Percentiles rank a stretch among this genome's conserved stretches.
phyloP scores from a whole-genome alignment of 345 rosid species.

The Populus davidiana region DNA sequence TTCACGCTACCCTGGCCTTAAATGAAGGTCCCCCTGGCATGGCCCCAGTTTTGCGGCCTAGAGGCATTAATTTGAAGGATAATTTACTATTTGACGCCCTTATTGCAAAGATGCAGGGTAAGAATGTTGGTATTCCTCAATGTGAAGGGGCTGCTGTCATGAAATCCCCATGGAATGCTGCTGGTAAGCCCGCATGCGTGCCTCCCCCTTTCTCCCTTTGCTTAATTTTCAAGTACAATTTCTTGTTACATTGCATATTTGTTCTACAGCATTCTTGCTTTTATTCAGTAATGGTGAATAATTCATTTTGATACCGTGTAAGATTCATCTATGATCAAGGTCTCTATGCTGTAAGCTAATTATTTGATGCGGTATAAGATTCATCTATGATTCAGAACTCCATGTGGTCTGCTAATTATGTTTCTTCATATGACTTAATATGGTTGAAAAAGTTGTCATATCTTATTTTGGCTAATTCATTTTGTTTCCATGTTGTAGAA shows the following conservation, averaged over 20 bases:
- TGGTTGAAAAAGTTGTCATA: not conserved
- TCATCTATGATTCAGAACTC: not conserved
- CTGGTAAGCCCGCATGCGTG: slow-evolving; percentile 40
- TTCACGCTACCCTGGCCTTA: slow-evolving; percentile 61
- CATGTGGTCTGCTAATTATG: not conserved
- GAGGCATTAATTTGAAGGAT: slow-evolving; percentile 75
- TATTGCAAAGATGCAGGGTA: slow-evolving; percentile 60
- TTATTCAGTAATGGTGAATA: not conserved
- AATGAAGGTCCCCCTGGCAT: slow-evolving; percentile 63
- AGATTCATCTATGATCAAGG: not conserved
- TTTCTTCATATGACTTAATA: not conserved
- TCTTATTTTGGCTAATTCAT: slow-evolving; percentile 8
- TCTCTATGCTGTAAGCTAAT: not conserved
- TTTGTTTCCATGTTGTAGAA: slow-evolving; percentile 44
- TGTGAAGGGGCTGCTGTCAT: slow-evolving; percentile 84
- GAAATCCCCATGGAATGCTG: slow-evolving; percentile 84
- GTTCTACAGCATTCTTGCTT: not conserved
- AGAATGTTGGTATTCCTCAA: slow-evolving; percentile 81
- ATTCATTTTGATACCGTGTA: not conserved
- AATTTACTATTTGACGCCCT: slow-evolving; percentile 58
- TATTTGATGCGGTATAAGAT: not conserved
- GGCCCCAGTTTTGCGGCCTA: slow-evolving; percentile 66
- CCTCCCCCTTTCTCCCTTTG: not conserved
- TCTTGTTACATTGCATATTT: not conserved
- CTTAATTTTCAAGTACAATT: not conserved